Evolutionary conservation across 331 rosid genomes (phyloP).

Genomic region (Ulmus americana): DNA sequence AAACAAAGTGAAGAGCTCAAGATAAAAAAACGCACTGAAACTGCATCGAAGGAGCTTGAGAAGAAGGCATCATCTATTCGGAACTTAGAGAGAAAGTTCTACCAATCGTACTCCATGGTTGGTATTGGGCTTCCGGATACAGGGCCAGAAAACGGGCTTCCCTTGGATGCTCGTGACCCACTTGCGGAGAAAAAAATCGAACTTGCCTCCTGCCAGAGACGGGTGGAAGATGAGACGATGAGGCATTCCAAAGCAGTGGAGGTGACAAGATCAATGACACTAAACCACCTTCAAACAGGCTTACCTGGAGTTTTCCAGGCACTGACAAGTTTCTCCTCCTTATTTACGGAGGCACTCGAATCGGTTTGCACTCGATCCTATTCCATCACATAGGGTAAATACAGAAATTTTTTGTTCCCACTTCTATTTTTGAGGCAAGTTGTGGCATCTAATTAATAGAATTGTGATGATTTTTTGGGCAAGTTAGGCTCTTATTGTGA

Average conservation of each 20-base stretch:
- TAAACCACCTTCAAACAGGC: slow-evolving; percentile 91
- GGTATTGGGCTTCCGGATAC: slow-evolving; percentile 84
- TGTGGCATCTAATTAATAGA: slow-evolving; percentile 24
- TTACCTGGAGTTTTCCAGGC: slow-evolving; percentile 97
- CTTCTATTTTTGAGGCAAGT: slow-evolving; percentile 31
- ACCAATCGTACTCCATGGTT: slow-evolving; percentile 87
- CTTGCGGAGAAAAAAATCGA: slow-evolving; percentile 83
- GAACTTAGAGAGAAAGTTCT: slow-evolving; percentile 76
- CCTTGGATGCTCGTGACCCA: slow-evolving; percentile 82
- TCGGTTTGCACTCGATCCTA: slow-evolving; percentile 75
- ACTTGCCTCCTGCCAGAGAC: slow-evolving; percentile 71
- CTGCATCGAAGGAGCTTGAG: slow-evolving; percentile 81
- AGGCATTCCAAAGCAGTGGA: slow-evolving; percentile 81
- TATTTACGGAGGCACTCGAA: slow-evolving; percentile 73
- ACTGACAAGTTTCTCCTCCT: slow-evolving; percentile 72
- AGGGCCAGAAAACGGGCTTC: slow-evolving; percentile 59
- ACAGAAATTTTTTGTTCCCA: slow-evolving; percentile 17
- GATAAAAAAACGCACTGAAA: slow-evolving; percentile 66
- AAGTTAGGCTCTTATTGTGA: slow-evolving; percentile 32
- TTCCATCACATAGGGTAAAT: slow-evolving; percentile 53
- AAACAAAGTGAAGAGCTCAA: slow-evolving; percentile 83
- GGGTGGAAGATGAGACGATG: slow-evolving; percentile 85
- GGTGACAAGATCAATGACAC: slow-evolving; percentile 91
- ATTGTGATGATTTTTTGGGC: slow-evolving; percentile 35
- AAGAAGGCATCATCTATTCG: slow-evolving; percentile 76